phyloP scores from a whole-genome alignment of 2,329 filamentous ascomycete species.

The Cadophora sp. region DNA sequence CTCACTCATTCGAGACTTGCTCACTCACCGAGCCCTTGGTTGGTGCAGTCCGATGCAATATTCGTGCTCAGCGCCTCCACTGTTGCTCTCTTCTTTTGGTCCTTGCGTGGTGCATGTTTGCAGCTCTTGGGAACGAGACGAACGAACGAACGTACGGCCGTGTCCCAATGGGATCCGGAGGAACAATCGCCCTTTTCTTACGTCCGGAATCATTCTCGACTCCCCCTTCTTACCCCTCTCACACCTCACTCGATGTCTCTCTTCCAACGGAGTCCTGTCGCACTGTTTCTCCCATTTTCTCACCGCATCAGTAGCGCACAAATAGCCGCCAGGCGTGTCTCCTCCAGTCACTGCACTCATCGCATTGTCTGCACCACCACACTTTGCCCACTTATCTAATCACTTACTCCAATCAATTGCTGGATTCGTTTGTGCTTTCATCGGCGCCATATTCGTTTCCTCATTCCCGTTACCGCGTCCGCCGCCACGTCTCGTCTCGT shows the following conservation, averaged over 20 bases:
- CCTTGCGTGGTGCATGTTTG: too few relatives aligned
- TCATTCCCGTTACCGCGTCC: not conserved
- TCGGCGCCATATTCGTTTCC: not conserved
- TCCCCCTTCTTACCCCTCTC: not conserved
- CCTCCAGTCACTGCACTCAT: not conserved
- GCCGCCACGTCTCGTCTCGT: not conserved
- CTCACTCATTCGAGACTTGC: not conserved
- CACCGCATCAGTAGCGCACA: constrained; percentile 20
- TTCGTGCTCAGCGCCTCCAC: not conserved
- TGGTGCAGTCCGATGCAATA: not conserved
- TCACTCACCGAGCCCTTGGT: not conserved
- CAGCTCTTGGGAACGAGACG: too few relatives aligned
- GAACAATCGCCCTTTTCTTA: constrained; percentile 16
- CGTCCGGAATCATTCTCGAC: not conserved
- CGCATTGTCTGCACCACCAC: not conserved
- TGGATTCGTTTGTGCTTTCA: not conserved
- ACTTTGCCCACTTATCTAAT: not conserved
- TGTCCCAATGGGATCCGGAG: constrained; percentile 3
- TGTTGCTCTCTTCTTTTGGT: not conserved
- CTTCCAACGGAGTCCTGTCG: not conserved
- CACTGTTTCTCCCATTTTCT: constrained; percentile 5
- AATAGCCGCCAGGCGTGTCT: constrained; percentile 19
- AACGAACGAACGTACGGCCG: too few relatives aligned
- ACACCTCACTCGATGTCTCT: not conserved
- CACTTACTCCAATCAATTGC: not conserved